A percentile compares a stretch with the other conserved stretches of the same genome.
phyloP scores from a whole-genome alignment of 768 basidiomycete genomes.

The Hortiboletus campestris region DNA sequence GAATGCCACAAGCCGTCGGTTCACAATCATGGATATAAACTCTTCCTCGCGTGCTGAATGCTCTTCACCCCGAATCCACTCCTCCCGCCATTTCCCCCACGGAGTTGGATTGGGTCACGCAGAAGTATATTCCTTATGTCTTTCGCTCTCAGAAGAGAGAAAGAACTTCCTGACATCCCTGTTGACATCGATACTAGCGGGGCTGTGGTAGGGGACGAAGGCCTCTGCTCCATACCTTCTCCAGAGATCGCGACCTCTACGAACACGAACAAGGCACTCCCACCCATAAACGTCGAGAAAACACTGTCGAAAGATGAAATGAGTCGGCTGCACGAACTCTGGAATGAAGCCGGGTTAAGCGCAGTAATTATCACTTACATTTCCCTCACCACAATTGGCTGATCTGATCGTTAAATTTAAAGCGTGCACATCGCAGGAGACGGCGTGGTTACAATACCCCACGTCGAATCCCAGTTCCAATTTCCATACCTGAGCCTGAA shows the following conservation, averaged over 20 bases:
- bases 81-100: background rate
- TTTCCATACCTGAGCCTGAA: slow-evolving; percentile 11
- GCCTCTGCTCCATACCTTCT: background rate
- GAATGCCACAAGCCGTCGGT: background rate
- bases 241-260: background rate
- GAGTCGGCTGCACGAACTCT: slow-evolving; percentile 17
- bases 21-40: slow-evolving; percentile 10
- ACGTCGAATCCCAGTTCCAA: slow-evolving; percentile 7
- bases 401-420: slow-evolving; percentile 7
- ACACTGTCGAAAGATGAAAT: slow-evolving; percentile 19
- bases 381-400: background rate
- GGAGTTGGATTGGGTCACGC: background rate
- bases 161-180: slow-evolving; percentile 25
- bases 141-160: slow-evolving; percentile 8
- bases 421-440: slow-evolving; percentile 27
- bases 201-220: background rate
- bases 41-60: background rate
- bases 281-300: slow-evolving; percentile 19
- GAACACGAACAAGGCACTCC: slow-evolving; percentile 8
- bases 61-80: background rate
- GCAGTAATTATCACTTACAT: slow-evolving; percentile 12
- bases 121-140: slow-evolving; percentile 9
- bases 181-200: background rate
- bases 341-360: slow-evolving; percentile 27
- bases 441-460: slow-evolving; percentile 1